phyloP scores from a whole-genome alignment of 129 eudicot species.

The Saussurea involucrata region DNA sequence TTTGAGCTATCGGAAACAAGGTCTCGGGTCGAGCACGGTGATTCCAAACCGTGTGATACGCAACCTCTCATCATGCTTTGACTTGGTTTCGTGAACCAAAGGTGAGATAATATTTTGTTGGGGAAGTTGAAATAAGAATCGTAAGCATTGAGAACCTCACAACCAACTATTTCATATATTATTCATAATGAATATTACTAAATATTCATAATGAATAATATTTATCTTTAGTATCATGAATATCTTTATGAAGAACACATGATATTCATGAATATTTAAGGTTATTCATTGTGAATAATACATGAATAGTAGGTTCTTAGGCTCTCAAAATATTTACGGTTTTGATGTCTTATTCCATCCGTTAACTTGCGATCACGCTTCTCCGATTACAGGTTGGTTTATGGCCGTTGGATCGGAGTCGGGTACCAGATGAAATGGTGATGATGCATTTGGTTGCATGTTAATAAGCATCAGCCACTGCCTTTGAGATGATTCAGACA shows the following conservation, averaged over 20 bases:
- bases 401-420: conserved; percentile 8
- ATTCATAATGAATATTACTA: neutral
- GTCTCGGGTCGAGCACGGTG: conserved; percentile 19
- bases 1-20: conserved; percentile 23
- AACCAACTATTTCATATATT: neutral
- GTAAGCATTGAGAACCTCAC: neutral
- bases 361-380: neutral
- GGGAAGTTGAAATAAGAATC: neutral
- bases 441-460: conserved; percentile 13
- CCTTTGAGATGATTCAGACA: neutral
- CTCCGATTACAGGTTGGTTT: conserved; percentile 24
- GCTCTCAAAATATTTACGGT: neutral
- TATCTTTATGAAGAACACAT: neutral
- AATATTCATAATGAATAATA: neutral
- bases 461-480: conserved; percentile 15
- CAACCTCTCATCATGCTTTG: conserved; percentile 23
- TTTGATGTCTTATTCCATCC: neutral
- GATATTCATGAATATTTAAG: neutral
- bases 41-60: conserved; percentile 25
- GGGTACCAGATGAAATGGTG: conserved; percentile 5
- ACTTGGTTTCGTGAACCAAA: conserved; percentile 2
- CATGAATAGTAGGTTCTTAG: neutral
- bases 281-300: neutral
- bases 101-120: neutral
- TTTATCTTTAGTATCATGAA: too few species aligned